Base-by-base conservation (phyloP, 495 filamentous ascomycete genomes). In the Cairneyella variabilis region DNA sequence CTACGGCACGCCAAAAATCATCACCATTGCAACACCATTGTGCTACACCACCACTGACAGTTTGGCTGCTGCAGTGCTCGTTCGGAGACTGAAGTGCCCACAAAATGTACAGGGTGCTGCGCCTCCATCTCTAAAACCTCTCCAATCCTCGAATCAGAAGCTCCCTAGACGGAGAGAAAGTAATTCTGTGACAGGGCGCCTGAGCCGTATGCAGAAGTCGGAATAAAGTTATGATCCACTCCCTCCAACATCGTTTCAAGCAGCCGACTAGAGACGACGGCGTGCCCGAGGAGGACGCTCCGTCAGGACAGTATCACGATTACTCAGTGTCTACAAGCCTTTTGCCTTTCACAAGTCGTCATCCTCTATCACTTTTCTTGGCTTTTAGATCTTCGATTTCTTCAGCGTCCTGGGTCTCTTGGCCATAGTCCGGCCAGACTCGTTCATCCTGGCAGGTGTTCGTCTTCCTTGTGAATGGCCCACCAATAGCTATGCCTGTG, bases 101-200 rank as follows among this genome's bases (percentile, higher is more conserved):
- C 20, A 40, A 48, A 50, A 56, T 56, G 45, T 56, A 50, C 53
- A 56, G 46, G 53, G 45, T 30, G 9, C 53, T 56, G 53, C 53
- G 53, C 53, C 53, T 45, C 53, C 16, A 38, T 56, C 45, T 32
- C 23, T 32, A 41, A 38, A 54, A 48, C n/a, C n/a, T n/a, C n/a
- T n/a, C n/a, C n/a, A n/a, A n/a, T n/a, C 5, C 23, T 36, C 50
- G 38, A 53, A 53, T 44, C 50, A 53, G 23, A 20, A 21, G 14
- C 26, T 16, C 20, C 27, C 34, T 17, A 14, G 8, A 20, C 39
- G 2, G 16, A 37, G 39, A 51, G 41, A 23, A 46, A 23, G 40
- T 30, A 46, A 17, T 38, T 54, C 51, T 54, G 51, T 54, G 51
- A 54, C 51, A 54, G 14, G 20, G 20, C 32, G 20, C 5, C 32